Conservation (phyloP, 768 basidiomycete species). For the Mycena polygramma region DNA sequence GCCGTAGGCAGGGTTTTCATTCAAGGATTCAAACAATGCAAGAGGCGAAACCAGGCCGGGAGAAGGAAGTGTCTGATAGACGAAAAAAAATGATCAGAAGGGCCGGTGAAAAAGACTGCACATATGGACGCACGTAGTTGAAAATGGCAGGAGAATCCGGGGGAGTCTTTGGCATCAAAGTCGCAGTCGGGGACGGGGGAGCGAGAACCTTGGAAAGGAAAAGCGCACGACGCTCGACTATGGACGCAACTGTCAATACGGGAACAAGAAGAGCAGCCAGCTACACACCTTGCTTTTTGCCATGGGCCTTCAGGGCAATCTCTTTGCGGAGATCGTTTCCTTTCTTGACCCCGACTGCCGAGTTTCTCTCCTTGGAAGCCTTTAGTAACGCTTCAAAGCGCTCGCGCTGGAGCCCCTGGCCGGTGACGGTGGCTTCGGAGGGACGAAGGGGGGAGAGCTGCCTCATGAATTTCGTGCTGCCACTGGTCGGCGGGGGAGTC, state of each 20-base stretch:
- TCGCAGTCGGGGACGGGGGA: constrained; percentile 73
- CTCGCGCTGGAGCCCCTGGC: constrained; percentile 71
- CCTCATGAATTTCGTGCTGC: constrained; percentile 52
- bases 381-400: constrained; percentile 76
- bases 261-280: constrained; percentile 4
- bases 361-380: constrained; percentile 70
- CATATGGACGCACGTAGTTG: constrained; percentile 56
- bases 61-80: constrained; percentile 70
- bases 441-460: constrained; percentile 67
- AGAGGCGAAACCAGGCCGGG: constrained; percentile 75
- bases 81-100: background rate
- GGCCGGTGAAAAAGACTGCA: background rate
- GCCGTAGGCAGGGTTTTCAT: constrained; percentile 48
- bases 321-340: constrained; percentile 77
- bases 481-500: constrained; percentile 60
- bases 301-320: constrained; percentile 79
- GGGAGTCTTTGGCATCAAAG: constrained; percentile 70
- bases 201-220: constrained; percentile 82
- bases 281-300: constrained; percentile 77
- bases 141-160: constrained; percentile 79
- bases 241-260: background rate
- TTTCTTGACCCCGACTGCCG: constrained; percentile 58
- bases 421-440: constrained; percentile 47
- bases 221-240: constrained; percentile 80
- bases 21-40: constrained; percentile 66